Conservation (phyloP, 2,329 filamentous ascomycete genomes). For the Fusarium acutatum region DNA sequence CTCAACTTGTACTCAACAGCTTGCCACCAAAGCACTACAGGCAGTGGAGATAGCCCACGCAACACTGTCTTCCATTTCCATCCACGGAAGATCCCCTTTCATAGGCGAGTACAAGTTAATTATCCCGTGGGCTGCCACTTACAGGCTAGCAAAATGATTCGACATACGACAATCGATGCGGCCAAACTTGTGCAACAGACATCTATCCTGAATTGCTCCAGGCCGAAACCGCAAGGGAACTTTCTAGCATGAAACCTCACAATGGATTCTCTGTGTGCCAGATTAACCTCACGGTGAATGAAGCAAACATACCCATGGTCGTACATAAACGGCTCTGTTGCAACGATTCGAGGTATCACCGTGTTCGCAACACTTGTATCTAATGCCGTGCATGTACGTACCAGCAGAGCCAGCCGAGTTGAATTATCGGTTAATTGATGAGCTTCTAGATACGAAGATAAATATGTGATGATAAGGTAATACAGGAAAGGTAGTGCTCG, state of each 20-base stretch:
- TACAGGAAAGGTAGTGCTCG: not conserved
- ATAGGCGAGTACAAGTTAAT: constrained; percentile 6
- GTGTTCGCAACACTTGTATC: constrained; percentile 17
- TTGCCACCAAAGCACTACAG: constrained; percentile 17
- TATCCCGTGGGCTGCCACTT: constrained; percentile 2
- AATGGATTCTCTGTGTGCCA: constrained; percentile 12
- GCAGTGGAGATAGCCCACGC: constrained; percentile 1
- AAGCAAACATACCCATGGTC: constrained; percentile 39
- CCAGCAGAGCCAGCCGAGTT: not conserved
- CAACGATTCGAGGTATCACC: constrained; percentile 34
- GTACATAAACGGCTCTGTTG: constrained; percentile 39
- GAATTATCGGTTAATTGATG: not conserved
- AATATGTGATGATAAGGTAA: not conserved
- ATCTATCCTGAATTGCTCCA: constrained; percentile 19
- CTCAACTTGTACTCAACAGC: constrained; percentile 29
- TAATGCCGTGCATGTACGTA: constrained; percentile 9
- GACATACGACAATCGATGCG: constrained; percentile 24
- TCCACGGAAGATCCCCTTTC: constrained; percentile 5
- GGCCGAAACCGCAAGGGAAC: constrained; percentile 21
- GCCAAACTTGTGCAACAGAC: constrained; percentile 33
- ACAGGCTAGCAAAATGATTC: constrained; percentile 18
- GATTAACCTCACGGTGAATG: constrained; percentile 32
- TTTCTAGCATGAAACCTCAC: constrained; percentile 28
- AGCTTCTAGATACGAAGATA: not conserved
- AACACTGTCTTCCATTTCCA: constrained; percentile 4